These are phyloP conservation scores for Lophiostoma macrostomum DNA, from an alignment of 495 filamentous ascomycete genomes.

Conservation along the genomic window DNA sequence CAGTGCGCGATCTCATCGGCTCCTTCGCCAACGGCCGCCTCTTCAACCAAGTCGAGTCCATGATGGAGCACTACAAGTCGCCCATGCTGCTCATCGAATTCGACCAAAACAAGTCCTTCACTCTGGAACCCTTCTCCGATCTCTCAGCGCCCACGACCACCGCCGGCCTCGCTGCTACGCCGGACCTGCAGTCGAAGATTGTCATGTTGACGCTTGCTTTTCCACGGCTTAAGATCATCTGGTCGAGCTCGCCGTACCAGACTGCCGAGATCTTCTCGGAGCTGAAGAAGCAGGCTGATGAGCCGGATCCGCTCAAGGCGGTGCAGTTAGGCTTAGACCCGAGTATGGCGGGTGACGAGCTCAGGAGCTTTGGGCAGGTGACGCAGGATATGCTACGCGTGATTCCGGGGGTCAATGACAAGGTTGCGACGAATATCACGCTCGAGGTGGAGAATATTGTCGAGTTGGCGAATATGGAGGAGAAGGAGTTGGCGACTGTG, in stretches of 20 bases:
- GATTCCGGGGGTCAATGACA: constrained; percentile 81
- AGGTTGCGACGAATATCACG: constrained; percentile 67
- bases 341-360: constrained; percentile 58
- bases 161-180: constrained; percentile 50
- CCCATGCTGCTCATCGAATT: constrained; percentile 96
- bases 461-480: constrained; percentile 82
- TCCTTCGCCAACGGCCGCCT: constrained; percentile 89
- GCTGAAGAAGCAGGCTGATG: constrained; percentile 79
- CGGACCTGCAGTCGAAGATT: constrained; percentile 84
- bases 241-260: constrained; percentile 90
- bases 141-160: constrained; percentile 60
- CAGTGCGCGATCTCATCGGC: constrained; percentile 81
- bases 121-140: constrained; percentile 86
- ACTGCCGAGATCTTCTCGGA: constrained; percentile 96
- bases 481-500: constrained; percentile 64
- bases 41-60: constrained; percentile 88
- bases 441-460: constrained; percentile 71
- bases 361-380: constrained; percentile 59
- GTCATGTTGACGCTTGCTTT: constrained; percentile 92
- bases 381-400: constrained; percentile 84
- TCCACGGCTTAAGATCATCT: constrained; percentile 83
- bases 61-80: constrained; percentile 87
- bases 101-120: constrained; percentile 95
- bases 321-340: constrained; percentile 75
- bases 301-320: constrained; percentile 87